Evolutionary conservation across 2,329 filamentous ascomycete species (phyloP).

Genomic region (Apiospora aurea): DNA sequence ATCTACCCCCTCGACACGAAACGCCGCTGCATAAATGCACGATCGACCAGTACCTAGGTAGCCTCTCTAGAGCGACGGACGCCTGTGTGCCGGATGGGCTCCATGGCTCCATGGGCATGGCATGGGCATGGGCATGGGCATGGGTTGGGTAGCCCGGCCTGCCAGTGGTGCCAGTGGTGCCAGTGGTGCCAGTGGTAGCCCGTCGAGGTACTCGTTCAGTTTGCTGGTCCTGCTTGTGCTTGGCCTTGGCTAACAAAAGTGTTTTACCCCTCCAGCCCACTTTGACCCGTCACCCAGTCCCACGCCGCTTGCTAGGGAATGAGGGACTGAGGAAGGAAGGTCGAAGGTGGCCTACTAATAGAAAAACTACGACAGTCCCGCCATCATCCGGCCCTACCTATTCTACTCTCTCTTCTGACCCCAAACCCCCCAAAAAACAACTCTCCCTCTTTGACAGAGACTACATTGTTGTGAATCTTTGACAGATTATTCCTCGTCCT

Average conservation of each 20-base stretch:
- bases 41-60: background rate
- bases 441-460: constrained; percentile 22
- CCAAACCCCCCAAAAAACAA: constrained; percentile 24
- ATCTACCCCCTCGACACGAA: constrained; percentile 1
- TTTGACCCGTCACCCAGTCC: constrained; percentile 21
- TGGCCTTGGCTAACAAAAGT: background rate
- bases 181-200: background rate
- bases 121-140: background rate
- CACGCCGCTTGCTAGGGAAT: background rate
- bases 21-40: constrained; percentile 15
- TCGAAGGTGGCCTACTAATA: constrained; percentile 24
- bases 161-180: too few species aligned
- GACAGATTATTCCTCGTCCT: constrained; percentile 20
- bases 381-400: constrained; percentile 11
- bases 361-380: constrained; percentile 31
- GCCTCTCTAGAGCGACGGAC: background rate
- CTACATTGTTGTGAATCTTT: constrained; percentile 20
- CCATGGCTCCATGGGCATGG: background rate
- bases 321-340: background rate
- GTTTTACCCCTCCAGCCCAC: constrained; percentile 24
- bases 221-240: too few species aligned
- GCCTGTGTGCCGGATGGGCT: background rate
- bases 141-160: background rate
- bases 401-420: constrained; percentile 29
- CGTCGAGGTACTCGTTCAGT: background rate